These are phyloP conservation scores for Amanita exitialis DNA, from an alignment of 768 basidiomycete genomes.

Conservation along the genomic window DNA sequence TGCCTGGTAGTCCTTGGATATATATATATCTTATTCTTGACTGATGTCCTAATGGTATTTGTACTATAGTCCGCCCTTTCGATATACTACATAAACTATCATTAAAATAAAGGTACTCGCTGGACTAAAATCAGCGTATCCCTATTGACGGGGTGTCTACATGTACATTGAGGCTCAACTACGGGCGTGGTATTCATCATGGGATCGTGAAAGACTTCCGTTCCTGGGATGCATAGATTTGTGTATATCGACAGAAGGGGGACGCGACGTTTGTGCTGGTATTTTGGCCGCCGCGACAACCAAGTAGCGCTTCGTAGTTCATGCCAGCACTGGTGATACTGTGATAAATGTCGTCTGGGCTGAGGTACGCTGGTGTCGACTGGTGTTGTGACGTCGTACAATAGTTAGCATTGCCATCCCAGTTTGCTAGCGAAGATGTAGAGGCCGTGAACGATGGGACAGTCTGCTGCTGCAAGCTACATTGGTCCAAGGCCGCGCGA, in stretches of 20 bases:
- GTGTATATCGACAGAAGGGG: background rate
- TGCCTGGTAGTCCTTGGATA: background rate
- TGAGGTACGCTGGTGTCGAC: background rate
- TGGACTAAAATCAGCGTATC: background rate
- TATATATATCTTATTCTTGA: background rate
- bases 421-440: constrained; percentile 2
- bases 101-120: background rate
- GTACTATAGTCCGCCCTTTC: background rate
- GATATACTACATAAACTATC: background rate
- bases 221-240: background rate
- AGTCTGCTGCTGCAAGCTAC: background rate
- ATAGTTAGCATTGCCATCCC: background rate
- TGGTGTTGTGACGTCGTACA: background rate
- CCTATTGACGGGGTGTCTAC: background rate
- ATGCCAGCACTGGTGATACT: background rate
- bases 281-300: background rate
- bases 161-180: background rate
- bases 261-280: background rate
- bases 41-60: background rate
- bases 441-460: background rate
- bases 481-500: background rate
- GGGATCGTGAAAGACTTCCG: background rate
- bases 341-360: background rate
- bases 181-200: background rate
- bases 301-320: background rate